Conservation (phyloP, 1,284 basidiomycete genomes). For the Porogramme epimiltina region DNA sequence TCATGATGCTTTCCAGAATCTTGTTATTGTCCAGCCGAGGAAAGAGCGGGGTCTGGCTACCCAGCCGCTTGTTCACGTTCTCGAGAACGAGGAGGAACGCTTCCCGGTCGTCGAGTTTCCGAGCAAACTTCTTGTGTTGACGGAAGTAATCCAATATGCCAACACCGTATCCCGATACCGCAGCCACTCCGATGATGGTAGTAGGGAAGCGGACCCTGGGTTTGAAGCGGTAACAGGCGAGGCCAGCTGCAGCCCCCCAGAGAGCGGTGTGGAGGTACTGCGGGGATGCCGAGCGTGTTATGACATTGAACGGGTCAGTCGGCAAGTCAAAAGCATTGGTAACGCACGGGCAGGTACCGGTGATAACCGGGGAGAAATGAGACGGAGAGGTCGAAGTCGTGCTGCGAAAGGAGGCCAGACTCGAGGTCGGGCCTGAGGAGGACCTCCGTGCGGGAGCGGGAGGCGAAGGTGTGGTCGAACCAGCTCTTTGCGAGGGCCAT, state of each 20-base stretch:
- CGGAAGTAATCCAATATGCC: slow-evolving; percentile 18
- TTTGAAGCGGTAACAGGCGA: slow-evolving; percentile 14
- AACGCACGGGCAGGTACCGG: slow-evolving; percentile 44
- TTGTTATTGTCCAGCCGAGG: slow-evolving; percentile 12
- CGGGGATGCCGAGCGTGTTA: not conserved
- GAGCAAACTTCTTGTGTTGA: slow-evolving; percentile 12
- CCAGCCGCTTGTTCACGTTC: slow-evolving; percentile 21
- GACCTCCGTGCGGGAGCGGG: slow-evolving; percentile 35
- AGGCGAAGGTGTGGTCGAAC: slow-evolving; percentile 42
- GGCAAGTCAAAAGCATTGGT: not conserved
- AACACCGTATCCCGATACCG: slow-evolving; percentile 17
- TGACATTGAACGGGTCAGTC: too few relatives aligned
- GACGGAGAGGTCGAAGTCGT: slow-evolving; percentile 56
- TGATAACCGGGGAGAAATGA: slow-evolving; percentile 51
- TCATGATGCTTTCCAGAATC: slow-evolving; percentile 14
- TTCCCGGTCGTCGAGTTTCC: slow-evolving; percentile 16
- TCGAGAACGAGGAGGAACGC: slow-evolving; percentile 19
- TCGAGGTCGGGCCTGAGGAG: slow-evolving; percentile 64
- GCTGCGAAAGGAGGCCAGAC: slow-evolving; percentile 48
- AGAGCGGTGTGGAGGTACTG: slow-evolving; percentile 27
- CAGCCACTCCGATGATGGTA: slow-evolving; percentile 13
- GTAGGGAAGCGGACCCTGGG: slow-evolving; percentile 16
- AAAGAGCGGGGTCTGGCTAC: slow-evolving; percentile 10
- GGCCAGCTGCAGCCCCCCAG: slow-evolving; percentile 14
- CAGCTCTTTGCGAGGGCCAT: slow-evolving; percentile 31